Evolutionary conservation across 345 rosid genomes (phyloP), one percentile per base, ranked within the genome.

Genomic region (Salix caprea): DNA sequence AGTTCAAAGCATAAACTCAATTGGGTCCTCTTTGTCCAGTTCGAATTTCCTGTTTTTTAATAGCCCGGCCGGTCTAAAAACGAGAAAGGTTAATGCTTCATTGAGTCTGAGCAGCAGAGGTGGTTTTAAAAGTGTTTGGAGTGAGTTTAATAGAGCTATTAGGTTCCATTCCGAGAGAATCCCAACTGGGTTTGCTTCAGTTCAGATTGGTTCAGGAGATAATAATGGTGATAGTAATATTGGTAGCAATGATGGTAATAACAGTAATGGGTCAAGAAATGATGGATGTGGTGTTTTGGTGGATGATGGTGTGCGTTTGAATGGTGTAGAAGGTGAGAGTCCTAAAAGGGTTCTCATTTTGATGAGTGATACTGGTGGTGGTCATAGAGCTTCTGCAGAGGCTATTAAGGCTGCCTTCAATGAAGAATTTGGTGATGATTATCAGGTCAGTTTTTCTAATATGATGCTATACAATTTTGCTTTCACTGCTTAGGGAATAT

Each of bases 291-390:
- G 84, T 69, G 91, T 83, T 83, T 84, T 84, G 79, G 85, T 79
- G 46, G 91, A 79, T 3, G 95, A 92, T 80, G 94, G 90, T 2
- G 80, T 81, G 88, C 88, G 87, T 26, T 83, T 85, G 84, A 90
- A 87, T 78, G 84, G 80, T 1, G 86, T 83, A 0, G 94, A 60
- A 86, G 77, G 80, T 42, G 89, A 83, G 77, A 66, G 76, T 37
- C 93, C 94, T 0, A 96, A 92, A 80, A 96, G 87, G 75, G 96
- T 96, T 70, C 79, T 96, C 84, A 94, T 96, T 86, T 86, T 96
- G 90, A 96, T 96, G 99, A 96, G 97, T 77, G 99, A 96, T 71
- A 96, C 99, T 15, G 99, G 99, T 32, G 99, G 99, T 13, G 99
- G 99, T 58, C 99, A 96, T 69, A 72, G 99, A 82, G 97, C 99